These are phyloP conservation scores for Pythium dissimile DNA, from an alignment of 352 stramenopile genomes.

Conservation along the genomic window DNA sequence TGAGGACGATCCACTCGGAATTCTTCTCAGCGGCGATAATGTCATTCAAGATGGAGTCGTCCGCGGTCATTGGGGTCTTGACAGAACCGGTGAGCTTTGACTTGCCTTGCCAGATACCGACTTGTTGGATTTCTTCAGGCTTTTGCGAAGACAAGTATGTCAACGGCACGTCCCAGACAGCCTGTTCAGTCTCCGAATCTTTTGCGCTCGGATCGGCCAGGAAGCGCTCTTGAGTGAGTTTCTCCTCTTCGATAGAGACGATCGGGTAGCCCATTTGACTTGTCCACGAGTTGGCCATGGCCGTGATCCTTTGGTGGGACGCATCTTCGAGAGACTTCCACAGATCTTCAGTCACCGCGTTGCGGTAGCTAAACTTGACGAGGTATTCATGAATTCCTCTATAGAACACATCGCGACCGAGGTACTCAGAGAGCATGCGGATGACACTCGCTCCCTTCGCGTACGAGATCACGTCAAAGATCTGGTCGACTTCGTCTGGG, in stretches of 20 bases:
- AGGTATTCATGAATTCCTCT: constrained; percentile 93
- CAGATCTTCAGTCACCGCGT: constrained; percentile 94
- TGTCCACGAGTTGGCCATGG: constrained; percentile 93
- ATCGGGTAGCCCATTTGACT: constrained; percentile 94
- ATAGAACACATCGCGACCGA: constrained; percentile 76
- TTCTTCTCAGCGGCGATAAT: constrained; percentile 26
- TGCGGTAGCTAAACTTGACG: constrained; percentile 89
- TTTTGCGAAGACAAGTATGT: constrained; percentile 54
- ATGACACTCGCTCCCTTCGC: constrained; percentile 88
- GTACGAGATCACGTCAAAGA: constrained; percentile 98
- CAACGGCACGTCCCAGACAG: constrained; percentile 85
- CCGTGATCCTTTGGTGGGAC: constrained; percentile 87
- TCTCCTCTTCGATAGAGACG: constrained; percentile 66
- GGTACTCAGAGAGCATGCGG: constrained; percentile 74
- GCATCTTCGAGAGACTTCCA: constrained; percentile 92
- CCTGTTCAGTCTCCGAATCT: constrained; percentile 37
- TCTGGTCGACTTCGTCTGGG: constrained; percentile 95
- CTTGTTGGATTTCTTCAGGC: constrained; percentile 40
- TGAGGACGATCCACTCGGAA: constrained; percentile 93
- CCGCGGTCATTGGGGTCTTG: constrained; percentile 36
- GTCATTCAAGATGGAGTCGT: constrained; percentile 59
- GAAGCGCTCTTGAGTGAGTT: constrained; percentile 92
- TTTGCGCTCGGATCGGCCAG: constrained; percentile 85
- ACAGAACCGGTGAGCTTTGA: constrained; percentile 17
- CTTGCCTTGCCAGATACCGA: constrained; percentile 57